Conservation (phyloP, 495 filamentous ascomycete species). For the Antarctomyces pellizariae region DNA sequence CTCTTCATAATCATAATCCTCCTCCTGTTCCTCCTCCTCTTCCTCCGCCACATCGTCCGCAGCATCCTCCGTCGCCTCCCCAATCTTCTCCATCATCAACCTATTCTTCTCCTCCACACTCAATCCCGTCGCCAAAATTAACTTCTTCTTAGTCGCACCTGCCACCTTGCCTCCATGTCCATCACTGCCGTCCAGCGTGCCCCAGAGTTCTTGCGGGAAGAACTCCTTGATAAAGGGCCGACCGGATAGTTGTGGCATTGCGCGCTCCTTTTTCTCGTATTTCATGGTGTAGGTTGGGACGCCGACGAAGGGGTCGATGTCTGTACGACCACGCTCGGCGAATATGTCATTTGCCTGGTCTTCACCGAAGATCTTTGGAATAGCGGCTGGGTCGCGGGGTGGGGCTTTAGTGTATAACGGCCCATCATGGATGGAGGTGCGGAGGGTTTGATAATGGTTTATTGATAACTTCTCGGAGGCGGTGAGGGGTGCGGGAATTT, state of each 20-base stretch:
- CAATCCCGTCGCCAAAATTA: constrained; percentile 1
- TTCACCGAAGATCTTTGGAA: constrained; percentile 19
- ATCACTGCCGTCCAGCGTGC: constrained; percentile 23
- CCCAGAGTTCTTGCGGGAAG: constrained; percentile 28
- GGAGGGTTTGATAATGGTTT: constrained; percentile 22
- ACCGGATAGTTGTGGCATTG: constrained; percentile 22
- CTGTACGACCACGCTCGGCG: constrained; percentile 20
- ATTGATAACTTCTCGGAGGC: constrained; percentile 20
- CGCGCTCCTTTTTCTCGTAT: constrained; percentile 19
- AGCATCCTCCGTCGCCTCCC: constrained; percentile 14
- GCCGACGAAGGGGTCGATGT: constrained; percentile 24
- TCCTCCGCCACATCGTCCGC: constrained; percentile 18
- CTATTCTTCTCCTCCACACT: constrained; percentile 7
- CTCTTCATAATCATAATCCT: constrained; percentile 15
- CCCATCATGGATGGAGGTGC: constrained; percentile 21
- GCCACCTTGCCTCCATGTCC: constrained; percentile 6
- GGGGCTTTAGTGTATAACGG: constrained; percentile 25
- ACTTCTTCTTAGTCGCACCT: constrained; percentile 12
- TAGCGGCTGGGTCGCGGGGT: constrained; percentile 7
- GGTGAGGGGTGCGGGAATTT: constrained; percentile 16
- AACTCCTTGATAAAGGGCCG: constrained; percentile 18
- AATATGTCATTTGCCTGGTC: constrained; percentile 26
- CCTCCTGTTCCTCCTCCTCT: constrained; percentile 17
- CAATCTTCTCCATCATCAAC: constrained; percentile 14
- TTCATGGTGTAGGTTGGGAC: constrained; percentile 26